phyloP scores from a whole-genome alignment of 495 filamentous ascomycete species.

The Delitschia confertaspora region DNA sequence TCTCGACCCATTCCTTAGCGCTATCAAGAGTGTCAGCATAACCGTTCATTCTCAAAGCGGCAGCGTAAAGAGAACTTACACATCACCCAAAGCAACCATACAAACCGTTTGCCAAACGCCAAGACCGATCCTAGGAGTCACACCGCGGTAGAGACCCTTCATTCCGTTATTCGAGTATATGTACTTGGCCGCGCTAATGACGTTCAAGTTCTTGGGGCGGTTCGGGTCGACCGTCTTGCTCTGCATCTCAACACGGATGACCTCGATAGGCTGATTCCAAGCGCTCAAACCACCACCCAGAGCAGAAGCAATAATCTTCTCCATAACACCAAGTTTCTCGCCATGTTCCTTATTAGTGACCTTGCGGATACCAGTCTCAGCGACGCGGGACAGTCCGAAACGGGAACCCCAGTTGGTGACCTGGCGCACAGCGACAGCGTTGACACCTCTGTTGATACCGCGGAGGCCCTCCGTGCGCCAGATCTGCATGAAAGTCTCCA shows the following conservation, averaged over 20 bases:
- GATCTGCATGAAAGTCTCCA: slow-evolving; percentile 92
- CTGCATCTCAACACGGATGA: slow-evolving; percentile 99
- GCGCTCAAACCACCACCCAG: slow-evolving; percentile 88
- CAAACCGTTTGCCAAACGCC: slow-evolving; percentile 99
- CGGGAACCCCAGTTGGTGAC: slow-evolving; percentile 99
- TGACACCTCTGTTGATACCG: slow-evolving; percentile 97
- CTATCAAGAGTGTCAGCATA: slow-evolving; percentile 49
- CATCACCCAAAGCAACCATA: slow-evolving; percentile 99
- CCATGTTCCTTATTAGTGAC: slow-evolving; percentile 69
- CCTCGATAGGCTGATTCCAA: slow-evolving; percentile 99
- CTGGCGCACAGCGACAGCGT: slow-evolving; percentile 95
- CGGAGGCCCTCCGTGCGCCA: slow-evolving; percentile 88
- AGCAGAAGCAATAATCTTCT: slow-evolving; percentile 85
- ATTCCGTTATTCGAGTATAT: slow-evolving; percentile 85
- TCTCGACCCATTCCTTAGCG: slow-evolving; percentile 95
- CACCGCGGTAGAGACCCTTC: slow-evolving; percentile 91
- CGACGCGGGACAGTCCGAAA: slow-evolving; percentile 84
- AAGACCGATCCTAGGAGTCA: slow-evolving; percentile 85
- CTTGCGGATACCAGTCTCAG: slow-evolving; percentile 78
- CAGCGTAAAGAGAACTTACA: slow-evolving; percentile 53
- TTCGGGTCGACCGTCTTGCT: slow-evolving; percentile 96
- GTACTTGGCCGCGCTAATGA: slow-evolving; percentile 83
- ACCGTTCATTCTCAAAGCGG: slow-evolving; percentile 27
- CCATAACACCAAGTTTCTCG: slow-evolving; percentile 63
- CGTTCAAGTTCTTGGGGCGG: slow-evolving; percentile 96